These are phyloP conservation scores for Comarum palustre DNA, from an alignment of 306 rosid species.

Conservation along the genomic window DNA sequence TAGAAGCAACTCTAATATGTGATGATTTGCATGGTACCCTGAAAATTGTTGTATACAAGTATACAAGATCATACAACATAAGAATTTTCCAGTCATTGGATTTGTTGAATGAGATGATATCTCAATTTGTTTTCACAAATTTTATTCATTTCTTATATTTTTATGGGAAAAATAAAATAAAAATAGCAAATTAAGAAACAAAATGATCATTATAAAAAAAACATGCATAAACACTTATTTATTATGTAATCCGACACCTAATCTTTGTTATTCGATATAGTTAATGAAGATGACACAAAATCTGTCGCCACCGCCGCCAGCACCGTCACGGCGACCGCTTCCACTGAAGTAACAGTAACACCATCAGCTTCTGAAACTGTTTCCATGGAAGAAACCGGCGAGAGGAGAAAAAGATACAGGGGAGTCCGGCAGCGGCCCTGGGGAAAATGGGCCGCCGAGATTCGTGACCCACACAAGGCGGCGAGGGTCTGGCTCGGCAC, in stretches of 20 bases:
- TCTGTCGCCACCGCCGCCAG: neutral
- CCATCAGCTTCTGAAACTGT: conserved; percentile 26
- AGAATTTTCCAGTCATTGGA: neutral
- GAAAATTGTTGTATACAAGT: too few relatives aligned
- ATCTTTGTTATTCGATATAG: conserved; percentile 13
- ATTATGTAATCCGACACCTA: neutral
- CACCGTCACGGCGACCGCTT: neutral
- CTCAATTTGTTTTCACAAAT: neutral
- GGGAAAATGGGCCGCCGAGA: conserved; percentile 99
- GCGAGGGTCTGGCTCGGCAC: conserved; percentile 98
- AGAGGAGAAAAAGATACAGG: conserved; percentile 68
- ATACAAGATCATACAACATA: neutral
- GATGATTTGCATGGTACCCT: neutral
- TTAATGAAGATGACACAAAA: conserved; percentile 33
- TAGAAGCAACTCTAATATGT: neutral
- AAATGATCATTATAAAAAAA: too few relatives aligned
- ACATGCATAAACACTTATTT: too few relatives aligned
- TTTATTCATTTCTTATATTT: neutral
- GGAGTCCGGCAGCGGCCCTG: conserved; percentile 97
- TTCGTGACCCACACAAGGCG: conserved; percentile 91
- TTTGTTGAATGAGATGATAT: neutral
- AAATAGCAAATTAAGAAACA: too few relatives aligned
- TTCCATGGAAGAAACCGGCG: conserved; percentile 49
- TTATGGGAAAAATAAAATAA: too few relatives aligned
- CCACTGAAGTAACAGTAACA: neutral